Percentiles rank a stretch among this genome's conserved stretches.
Evolutionary conservation across 202 grass and related monocot genomes (phyloP).

Genomic region (Miscanthus sacchariflorus): DNA sequence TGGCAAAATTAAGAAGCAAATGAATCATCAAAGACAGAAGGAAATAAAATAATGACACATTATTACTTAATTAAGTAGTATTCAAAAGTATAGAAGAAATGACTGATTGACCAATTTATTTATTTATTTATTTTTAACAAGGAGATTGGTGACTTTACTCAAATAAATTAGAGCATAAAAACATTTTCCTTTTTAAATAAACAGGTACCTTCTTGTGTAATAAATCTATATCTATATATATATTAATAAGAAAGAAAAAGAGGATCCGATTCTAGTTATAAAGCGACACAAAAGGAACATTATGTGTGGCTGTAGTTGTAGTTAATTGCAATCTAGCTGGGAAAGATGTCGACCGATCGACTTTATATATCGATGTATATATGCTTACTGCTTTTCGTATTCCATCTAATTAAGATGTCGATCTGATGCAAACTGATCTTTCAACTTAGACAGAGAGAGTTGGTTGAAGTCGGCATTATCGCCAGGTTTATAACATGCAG

Average conservation of each 20-base stretch:
- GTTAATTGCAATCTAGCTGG: conserved; percentile 1
- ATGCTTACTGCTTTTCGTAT: conserved; percentile 6
- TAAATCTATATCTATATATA: background rate
- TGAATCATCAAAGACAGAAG: too few relatives aligned
- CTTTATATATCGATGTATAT: conserved; percentile 23
- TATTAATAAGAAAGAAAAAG: background rate
- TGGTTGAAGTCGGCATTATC: background rate
- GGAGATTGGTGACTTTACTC: background rate
- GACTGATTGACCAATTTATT: background rate
- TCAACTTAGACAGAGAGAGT: background rate
- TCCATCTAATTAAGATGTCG: background rate
- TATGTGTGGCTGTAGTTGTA: conserved; percentile 17
- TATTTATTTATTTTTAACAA: background rate
- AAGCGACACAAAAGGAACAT: conserved; percentile 22
- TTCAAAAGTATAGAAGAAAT: background rate
- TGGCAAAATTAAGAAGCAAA: conserved; percentile 8
- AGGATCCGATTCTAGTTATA: background rate
- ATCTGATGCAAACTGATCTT: conserved; percentile 6
- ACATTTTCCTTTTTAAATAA: background rate
- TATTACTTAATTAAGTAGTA: background rate
- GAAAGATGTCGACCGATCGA: background rate
- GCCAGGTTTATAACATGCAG: conserved; percentile 12
- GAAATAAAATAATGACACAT: too few relatives aligned
- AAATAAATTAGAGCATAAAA: background rate
- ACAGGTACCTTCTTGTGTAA: background rate